phyloP scores from a whole-genome alignment of 2,329 filamentous ascomycete species.

The Tolypocladium cylindrosporum region DNA sequence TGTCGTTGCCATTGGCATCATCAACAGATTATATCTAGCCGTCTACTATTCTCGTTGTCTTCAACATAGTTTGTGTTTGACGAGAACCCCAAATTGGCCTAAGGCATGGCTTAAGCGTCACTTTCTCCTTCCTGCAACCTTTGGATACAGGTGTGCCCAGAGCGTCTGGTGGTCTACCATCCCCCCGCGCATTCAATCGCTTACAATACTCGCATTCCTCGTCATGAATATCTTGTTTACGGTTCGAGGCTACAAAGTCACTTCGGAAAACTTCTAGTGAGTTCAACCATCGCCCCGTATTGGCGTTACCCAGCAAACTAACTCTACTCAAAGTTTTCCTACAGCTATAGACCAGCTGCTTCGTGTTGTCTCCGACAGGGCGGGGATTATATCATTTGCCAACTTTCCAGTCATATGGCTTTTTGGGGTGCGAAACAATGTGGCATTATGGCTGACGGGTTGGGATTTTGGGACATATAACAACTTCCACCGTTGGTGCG shows the following conservation, averaged over 20 bases:
- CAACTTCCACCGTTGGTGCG: constrained; percentile 58
- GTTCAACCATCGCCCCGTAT: background rate
- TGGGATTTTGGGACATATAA: constrained; percentile 61
- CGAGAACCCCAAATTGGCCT: background rate
- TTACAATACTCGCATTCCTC: constrained; percentile 27
- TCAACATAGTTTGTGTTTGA: background rate
- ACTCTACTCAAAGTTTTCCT: constrained; percentile 21
- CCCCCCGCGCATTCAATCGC: constrained; percentile 30
- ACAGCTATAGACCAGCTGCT: constrained; percentile 21
- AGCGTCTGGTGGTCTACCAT: constrained; percentile 34
- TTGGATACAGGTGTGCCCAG: constrained; percentile 31
- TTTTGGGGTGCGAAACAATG: constrained; percentile 57
- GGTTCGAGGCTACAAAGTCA: constrained; percentile 25
- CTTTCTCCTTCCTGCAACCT: constrained; percentile 29
- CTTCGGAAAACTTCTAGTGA: constrained; percentile 29
- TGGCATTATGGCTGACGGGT: constrained; percentile 55
- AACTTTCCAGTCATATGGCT: constrained; percentile 57
- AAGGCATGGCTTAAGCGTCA: constrained; percentile 20
- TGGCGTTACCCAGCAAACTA: constrained; percentile 5
- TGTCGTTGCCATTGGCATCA: constrained; percentile 25
- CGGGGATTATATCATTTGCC: constrained; percentile 52
- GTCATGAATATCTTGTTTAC: constrained; percentile 26
- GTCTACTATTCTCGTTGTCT: constrained; percentile 2
- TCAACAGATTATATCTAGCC: constrained; percentile 15
- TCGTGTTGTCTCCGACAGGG: constrained; percentile 52